Percentiles rank a stretch among this genome's conserved stretches.
These are phyloP conservation scores for Magnaporthiopsis poae DNA, from an alignment of 2,329 filamentous ascomycete species.

Conservation along the genomic window DNA sequence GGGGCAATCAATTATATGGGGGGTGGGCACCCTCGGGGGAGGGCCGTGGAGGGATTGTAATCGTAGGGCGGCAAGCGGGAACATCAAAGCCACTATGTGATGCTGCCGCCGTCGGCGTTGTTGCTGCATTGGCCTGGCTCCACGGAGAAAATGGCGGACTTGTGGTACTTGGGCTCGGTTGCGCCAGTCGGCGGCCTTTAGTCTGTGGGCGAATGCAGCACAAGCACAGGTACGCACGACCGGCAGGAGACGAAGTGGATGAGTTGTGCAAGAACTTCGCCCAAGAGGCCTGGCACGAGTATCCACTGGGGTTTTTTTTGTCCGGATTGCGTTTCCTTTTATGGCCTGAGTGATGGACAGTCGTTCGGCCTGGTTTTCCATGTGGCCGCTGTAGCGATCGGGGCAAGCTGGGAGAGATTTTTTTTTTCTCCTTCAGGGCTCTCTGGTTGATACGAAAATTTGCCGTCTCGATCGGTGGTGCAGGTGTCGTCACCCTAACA, in stretches of 20 bases:
- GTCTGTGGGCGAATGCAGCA: not conserved
- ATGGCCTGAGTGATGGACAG: not conserved
- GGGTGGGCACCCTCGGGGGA: not conserved
- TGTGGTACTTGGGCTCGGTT: not conserved
- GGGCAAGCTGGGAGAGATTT: too few species aligned
- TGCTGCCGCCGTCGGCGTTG: not conserved
- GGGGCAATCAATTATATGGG: slow-evolving; percentile 3
- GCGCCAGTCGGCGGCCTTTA: not conserved
- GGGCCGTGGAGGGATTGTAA: slow-evolving; percentile 4
- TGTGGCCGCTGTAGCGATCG: not conserved
- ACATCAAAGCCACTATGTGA: not conserved
- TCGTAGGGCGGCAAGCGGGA: not conserved
- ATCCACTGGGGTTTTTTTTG: not conserved
- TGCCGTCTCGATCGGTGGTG: not conserved
- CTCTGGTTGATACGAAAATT: not conserved
- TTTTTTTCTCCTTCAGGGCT: not conserved
- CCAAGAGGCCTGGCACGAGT: too few species aligned
- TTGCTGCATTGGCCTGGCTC: slow-evolving; percentile 8
- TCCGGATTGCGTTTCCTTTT: not conserved
- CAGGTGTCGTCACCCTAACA: not conserved
- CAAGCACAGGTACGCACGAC: not conserved
- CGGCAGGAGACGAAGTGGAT: not conserved
- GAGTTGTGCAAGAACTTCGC: not conserved
- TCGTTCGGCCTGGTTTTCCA: not conserved
- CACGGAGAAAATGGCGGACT: not conserved